A percentile compares a stretch with the other conserved stretches of the same genome.
These are phyloP conservation scores for Entomortierella parvispora DNA, from an alignment of 192 early-diverging fungal genomes.

Conservation along the genomic window DNA sequence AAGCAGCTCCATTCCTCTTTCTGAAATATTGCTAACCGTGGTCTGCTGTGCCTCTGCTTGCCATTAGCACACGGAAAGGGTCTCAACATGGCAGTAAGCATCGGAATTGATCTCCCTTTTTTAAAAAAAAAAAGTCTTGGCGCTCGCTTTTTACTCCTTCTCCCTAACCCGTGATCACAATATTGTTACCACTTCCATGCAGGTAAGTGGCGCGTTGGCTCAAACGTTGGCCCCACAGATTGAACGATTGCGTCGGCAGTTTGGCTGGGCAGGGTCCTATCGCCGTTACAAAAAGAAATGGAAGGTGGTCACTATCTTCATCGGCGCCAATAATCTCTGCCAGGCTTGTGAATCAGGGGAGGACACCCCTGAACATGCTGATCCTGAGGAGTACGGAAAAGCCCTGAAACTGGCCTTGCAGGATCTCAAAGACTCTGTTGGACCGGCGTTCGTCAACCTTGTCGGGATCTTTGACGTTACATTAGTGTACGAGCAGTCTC, in stretches of 20 bases:
- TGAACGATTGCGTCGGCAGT: conserved; percentile 37
- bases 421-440: conserved; percentile 50
- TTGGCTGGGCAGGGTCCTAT: conserved; percentile 37
- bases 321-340: conserved; percentile 69
- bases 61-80: conserved; percentile 57
- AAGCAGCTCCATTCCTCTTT: no score
- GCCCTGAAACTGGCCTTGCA: conserved; percentile 46
- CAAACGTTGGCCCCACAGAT: conserved; percentile 55
- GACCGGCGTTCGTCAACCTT: conserved; percentile 62
- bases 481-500: conserved; percentile 60
- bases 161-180: no score
- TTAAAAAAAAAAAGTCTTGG: conserved; percentile 6
- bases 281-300: conserved; percentile 52
- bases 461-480: conserved; percentile 62
- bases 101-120: not conserved
- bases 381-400: conserved; percentile 55
- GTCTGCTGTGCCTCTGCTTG: not conserved
- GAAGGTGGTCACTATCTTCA: conserved; percentile 64
- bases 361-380: conserved; percentile 49
- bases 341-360: conserved; percentile 44
- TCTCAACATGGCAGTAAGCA: conserved; percentile 61
- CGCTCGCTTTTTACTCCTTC: conserved; percentile 13
- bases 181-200: not conserved
- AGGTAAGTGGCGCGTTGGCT: conserved; percentile 63
- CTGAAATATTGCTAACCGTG: not conserved